Base-by-base conservation (phyloP, 2,329 filamentous ascomycete genomes). In the Aspergillus novofumigatus region DNA sequence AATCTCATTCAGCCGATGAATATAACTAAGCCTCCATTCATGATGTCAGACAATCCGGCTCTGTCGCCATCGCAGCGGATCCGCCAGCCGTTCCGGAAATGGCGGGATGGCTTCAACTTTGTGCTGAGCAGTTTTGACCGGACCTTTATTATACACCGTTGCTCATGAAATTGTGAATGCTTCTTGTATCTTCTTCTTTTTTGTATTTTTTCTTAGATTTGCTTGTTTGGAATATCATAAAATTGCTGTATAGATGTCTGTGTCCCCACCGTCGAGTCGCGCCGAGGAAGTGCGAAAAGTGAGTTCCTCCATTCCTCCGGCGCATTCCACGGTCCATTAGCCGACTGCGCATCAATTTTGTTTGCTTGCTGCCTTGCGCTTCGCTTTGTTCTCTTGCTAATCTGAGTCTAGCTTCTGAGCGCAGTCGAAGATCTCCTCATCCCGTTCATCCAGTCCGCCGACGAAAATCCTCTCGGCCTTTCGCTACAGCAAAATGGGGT, bases 401-500 rank as follows among this genome's bases (percentile, higher is more conserved):
- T 35, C 5, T 50, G 17, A 25, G n/a, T 10, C 8, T 25, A 77
- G 75, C 69, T 76, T 52, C 63, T 75, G 4, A 70, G 65, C 35
- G 72, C 75, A 38, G 75, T 78, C 32, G 67, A 79, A 65, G 69
- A 74, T 32, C 75, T 76, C 48, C 65, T 80, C 10, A 72, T 80
- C 35, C 73, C 75, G 2, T 80, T 79, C 62, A 75, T 80, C 53
- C 69, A 68, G 51, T 67, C 72, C 23, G 77, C 78, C 56, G 77
- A 80, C 58, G 60, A 70, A 26, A 67, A 71, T 48, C 51, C 57
- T 48, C 48, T 59, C 59, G 50, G 48, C 25, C 49, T 56, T 47
- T 42, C 52, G 28, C 52, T 56, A 57, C 49, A 60, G 54, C 55
- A 61, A 45, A 65, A 65, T 52, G 65, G 64, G 26, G 55, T 58